phyloP scores from a whole-genome alignment of 2,329 filamentous ascomycete genomes.

The Trichoderma harzianum region DNA sequence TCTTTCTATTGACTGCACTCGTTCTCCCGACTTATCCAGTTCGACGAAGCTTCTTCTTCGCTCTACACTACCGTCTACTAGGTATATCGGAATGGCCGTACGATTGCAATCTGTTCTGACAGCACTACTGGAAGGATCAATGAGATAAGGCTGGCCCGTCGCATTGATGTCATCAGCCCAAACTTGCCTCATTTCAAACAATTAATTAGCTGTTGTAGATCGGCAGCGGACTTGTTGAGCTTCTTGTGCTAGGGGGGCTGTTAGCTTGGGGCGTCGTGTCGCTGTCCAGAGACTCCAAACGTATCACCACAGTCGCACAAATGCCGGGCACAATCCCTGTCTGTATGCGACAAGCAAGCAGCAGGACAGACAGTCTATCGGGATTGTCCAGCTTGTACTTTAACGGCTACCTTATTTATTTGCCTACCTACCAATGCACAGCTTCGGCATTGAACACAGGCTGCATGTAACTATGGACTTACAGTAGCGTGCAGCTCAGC shows the following conservation, averaged over 20 bases:
- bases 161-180: not conserved
- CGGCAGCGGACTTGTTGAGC: not conserved
- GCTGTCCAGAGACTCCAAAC: not conserved
- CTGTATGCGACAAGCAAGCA: not conserved
- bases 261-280: not conserved
- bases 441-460: not conserved
- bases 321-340: not conserved
- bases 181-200: not conserved
- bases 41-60: not conserved
- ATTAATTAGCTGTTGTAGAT: not conserved
- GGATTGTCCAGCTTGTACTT: not conserved
- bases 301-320: constrained; percentile 9
- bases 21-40: not conserved
- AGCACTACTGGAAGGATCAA: no score
- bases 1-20: not conserved
- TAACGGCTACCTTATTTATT: not conserved
- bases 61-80: not conserved
- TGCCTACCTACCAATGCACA: not conserved
- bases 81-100: not conserved
- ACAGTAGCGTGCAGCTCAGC: not conserved
- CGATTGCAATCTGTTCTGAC: not conserved
- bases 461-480: not conserved
- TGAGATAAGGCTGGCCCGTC: not conserved
- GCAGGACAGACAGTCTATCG: not conserved
- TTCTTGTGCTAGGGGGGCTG: not conserved